phyloP scores from a whole-genome alignment of 1,139 yeast species.

The Blastobotrys indianensis region DNA sequence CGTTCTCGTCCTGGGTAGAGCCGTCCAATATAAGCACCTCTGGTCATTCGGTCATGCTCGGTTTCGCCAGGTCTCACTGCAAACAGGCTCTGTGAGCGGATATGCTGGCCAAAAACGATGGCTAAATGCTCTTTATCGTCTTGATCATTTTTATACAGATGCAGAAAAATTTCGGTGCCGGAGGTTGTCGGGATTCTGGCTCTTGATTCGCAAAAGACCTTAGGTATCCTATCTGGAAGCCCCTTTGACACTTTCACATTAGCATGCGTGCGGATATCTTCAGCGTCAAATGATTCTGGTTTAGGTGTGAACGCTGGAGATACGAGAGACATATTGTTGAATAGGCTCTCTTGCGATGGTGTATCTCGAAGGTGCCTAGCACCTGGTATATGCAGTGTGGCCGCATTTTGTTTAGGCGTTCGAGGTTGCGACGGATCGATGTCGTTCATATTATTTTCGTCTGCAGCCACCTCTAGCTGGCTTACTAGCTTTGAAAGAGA shows the following conservation, averaged over 20 bases:
- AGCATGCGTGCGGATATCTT: slow-evolving; percentile 3
- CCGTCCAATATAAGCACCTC: slow-evolving; percentile 93
- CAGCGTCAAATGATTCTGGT: slow-evolving; percentile 10
- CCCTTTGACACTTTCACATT: background rate
- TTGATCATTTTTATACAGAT: slow-evolving; percentile 75
- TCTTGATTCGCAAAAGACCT: slow-evolving; percentile 82
- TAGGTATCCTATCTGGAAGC: slow-evolving; percentile 43
- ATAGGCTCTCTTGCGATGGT: slow-evolving; percentile 8
- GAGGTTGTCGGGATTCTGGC: slow-evolving; percentile 92
- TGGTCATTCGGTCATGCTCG: slow-evolving; percentile 88
- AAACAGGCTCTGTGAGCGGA: slow-evolving; percentile 71
- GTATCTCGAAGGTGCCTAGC: slow-evolving; percentile 8
- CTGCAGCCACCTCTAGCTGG: slow-evolving; percentile 6
- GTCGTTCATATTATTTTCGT: background rate
- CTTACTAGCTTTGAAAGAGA: slow-evolving; percentile 6
- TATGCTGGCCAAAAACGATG: slow-evolving; percentile 90
- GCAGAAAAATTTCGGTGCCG: slow-evolving; percentile 89
- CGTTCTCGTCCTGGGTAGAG: slow-evolving; percentile 71
- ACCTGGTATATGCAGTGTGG: slow-evolving; percentile 1
- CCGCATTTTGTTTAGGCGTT: background rate
- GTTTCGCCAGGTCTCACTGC: slow-evolving; percentile 60
- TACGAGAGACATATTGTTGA: slow-evolving; percentile 30
- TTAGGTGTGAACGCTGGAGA: slow-evolving; percentile 34
- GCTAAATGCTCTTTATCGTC: slow-evolving; percentile 96
- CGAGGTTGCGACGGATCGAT: background rate